Percentiles rank a stretch among this genome's conserved stretches.
Evolutionary conservation across 768 basidiomycete species (phyloP).

Genomic region (Hericium alpestre): DNA sequence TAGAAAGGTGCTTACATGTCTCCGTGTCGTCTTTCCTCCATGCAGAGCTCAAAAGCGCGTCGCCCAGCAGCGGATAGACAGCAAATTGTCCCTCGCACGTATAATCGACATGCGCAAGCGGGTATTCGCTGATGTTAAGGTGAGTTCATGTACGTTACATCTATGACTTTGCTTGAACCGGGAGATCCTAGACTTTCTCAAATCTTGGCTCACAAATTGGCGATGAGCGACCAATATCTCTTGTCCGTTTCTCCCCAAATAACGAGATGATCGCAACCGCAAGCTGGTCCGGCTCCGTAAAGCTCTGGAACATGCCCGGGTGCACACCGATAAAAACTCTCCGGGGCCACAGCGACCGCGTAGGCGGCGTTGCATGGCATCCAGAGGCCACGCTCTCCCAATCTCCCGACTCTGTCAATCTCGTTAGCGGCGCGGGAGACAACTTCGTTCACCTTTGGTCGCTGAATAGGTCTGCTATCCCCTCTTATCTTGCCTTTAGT

Average conservation of each 20-base stretch:
- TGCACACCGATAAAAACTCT: constrained; percentile 72
- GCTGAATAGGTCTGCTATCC: constrained; percentile 50
- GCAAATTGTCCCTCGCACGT: constrained; percentile 73
- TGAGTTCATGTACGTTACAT: constrained; percentile 24
- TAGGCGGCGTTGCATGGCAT: constrained; percentile 98
- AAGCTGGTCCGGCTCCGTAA: constrained; percentile 92
- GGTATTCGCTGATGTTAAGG: constrained; percentile 83
- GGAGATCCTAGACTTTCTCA: constrained; percentile 54
- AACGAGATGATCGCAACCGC: constrained; percentile 81
- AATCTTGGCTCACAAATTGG: constrained; percentile 97
- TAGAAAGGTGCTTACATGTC: constrained; percentile 69
- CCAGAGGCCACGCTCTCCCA: constrained; percentile 78
- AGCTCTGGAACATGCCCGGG: constrained; percentile 90
- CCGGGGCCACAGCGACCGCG: constrained; percentile 78
- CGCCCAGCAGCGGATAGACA: constrained; percentile 87
- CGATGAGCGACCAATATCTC: constrained; percentile 88
- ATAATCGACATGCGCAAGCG: constrained; percentile 91
- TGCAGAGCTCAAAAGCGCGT: constrained; percentile 91
- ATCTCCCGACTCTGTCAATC: constrained; percentile 55
- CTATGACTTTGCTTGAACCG: neutral
- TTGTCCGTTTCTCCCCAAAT: constrained; percentile 91
- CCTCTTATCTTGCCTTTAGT: neutral
- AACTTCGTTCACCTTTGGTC: constrained; percentile 83
- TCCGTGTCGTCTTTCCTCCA: constrained; percentile 28
- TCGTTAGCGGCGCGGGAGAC: constrained; percentile 89